Percentiles rank a stretch among this genome's conserved stretches.
Conservation (phyloP, 2,329 filamentous ascomycete genomes). For the Peltaster fructicola region DNA sequence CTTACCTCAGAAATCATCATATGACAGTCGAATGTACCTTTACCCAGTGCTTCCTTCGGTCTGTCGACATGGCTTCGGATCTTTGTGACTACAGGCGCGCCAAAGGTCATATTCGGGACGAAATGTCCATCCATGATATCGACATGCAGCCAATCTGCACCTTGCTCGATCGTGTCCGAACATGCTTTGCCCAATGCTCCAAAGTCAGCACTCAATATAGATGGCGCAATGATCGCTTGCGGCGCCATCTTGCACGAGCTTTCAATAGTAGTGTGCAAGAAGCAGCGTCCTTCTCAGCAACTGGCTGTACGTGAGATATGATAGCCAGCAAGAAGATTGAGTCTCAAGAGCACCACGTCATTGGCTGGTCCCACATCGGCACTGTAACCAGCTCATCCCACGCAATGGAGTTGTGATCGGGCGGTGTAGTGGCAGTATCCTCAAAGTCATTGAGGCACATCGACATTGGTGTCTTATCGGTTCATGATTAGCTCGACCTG, state of each 20-base stretch:
- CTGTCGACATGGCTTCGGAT: conserved; percentile 72
- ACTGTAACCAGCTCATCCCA: too few relatives aligned
- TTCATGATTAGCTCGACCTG: too few relatives aligned
- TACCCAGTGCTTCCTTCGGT: conserved; percentile 50
- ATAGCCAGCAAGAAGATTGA: too few relatives aligned
- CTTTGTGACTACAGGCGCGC: conserved; percentile 84
- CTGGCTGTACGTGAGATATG: too few relatives aligned
- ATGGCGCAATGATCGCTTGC: conserved; percentile 85
- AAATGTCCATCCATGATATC: conserved; percentile 99
- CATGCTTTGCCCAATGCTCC: conserved; percentile 74
- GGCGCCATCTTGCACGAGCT: conserved; percentile 50
- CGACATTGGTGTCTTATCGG: too few relatives aligned
- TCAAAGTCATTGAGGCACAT: too few relatives aligned
- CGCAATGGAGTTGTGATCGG: too few relatives aligned
- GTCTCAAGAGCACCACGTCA: too few relatives aligned
- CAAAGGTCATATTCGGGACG: conserved; percentile 96
- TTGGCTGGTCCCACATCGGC: too few relatives aligned
- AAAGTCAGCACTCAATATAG: conserved; percentile 97
- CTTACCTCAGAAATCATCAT: conserved; percentile 98
- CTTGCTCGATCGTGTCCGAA: conserved; percentile 64
- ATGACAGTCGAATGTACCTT: conserved; percentile 95
- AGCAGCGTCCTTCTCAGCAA: too few relatives aligned
- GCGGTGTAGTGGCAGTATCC: too few relatives aligned
- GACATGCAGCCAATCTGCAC: conserved; percentile 85
- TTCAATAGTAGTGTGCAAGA: neutral